These are phyloP conservation scores for Trypanosoma congolense DNA, from an alignment of 208 protist genomes.

Conservation along the genomic window DNA sequence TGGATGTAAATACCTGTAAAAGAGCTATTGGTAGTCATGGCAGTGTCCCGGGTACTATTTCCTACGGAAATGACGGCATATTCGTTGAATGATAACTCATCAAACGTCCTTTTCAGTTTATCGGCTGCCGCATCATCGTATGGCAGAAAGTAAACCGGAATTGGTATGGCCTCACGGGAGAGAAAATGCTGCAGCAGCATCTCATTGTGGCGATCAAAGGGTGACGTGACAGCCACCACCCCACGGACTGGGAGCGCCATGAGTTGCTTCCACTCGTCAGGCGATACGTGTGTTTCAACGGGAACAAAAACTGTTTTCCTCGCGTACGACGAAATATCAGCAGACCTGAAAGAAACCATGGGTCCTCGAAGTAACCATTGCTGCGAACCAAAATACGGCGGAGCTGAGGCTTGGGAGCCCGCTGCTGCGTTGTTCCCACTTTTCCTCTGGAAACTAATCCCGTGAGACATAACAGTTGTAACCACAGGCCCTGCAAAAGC, in stretches of 20 bases:
- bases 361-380: slow-evolving; percentile 49
- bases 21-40: slow-evolving; percentile 31
- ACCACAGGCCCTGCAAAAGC: slow-evolving; percentile 19
- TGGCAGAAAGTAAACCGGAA: slow-evolving; percentile 63
- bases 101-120: slow-evolving; percentile 21
- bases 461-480: slow-evolving; percentile 33
- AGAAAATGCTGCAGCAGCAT: slow-evolving; percentile 36
- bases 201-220: slow-evolving; percentile 48
- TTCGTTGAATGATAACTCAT: slow-evolving; percentile 11
- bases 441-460: slow-evolving; percentile 51
- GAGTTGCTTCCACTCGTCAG: slow-evolving; percentile 29
- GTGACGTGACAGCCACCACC: slow-evolving; percentile 39
- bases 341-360: slow-evolving; percentile 30
- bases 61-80: slow-evolving; percentile 52
- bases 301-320: slow-evolving; percentile 56
- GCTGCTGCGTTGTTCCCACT: neutral
- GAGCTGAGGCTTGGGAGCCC: neutral
- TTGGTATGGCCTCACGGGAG: slow-evolving; percentile 7
- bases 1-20: slow-evolving; percentile 30
- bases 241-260: slow-evolving; percentile 27
- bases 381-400: slow-evolving; percentile 34
- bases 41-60: slow-evolving; percentile 19
- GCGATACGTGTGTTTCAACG: slow-evolving; percentile 37
- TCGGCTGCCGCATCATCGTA: slow-evolving; percentile 17
- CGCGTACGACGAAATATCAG: slow-evolving; percentile 17